Conservation (phyloP, 1,139 yeast species). For the Arxiozyma slooffiae region DNA sequence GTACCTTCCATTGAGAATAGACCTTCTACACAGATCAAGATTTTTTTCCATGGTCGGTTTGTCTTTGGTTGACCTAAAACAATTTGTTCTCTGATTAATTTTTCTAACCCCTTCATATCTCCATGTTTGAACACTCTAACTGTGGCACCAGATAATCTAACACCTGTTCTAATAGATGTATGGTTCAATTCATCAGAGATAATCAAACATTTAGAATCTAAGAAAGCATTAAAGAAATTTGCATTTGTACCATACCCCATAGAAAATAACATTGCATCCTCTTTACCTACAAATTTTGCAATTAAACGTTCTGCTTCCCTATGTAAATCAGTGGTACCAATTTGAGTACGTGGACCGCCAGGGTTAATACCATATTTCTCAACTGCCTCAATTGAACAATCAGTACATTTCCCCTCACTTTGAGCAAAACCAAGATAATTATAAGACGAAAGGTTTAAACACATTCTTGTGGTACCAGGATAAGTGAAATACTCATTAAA, state of each 20-base stretch:
- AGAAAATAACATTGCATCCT: slow-evolving; percentile 73
- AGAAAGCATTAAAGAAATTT: slow-evolving; percentile 72
- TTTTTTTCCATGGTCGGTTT: slow-evolving; percentile 96
- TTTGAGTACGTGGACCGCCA: slow-evolving; percentile 64
- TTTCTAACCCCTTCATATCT: slow-evolving; percentile 75
- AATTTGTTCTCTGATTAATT: slow-evolving; percentile 72
- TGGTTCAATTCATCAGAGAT: slow-evolving; percentile 92
- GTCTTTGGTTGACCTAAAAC: slow-evolving; percentile 95
- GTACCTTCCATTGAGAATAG: slow-evolving; percentile 98
- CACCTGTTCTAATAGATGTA: slow-evolving; percentile 91
- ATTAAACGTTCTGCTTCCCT: slow-evolving; percentile 61
- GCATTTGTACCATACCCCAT: slow-evolving; percentile 98
- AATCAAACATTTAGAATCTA: slow-evolving; percentile 80
- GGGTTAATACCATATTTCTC: slow-evolving; percentile 64
- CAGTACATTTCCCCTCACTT: slow-evolving; percentile 86
- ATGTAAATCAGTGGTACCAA: slow-evolving; percentile 76
- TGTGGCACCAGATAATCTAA: slow-evolving; percentile 84
- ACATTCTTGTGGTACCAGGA: slow-evolving; percentile 65
- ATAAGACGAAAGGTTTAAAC: slow-evolving; percentile 81
- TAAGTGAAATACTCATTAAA: slow-evolving; percentile 50
- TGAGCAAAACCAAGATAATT: slow-evolving; percentile 96
- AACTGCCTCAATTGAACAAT: slow-evolving; percentile 55
- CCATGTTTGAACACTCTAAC: slow-evolving; percentile 90
- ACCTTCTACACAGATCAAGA: slow-evolving; percentile 89
- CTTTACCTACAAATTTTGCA: slow-evolving; percentile 86